phyloP scores from a whole-genome alignment of 148 eudicot genomes.

The Chenopodium formosanum region DNA sequence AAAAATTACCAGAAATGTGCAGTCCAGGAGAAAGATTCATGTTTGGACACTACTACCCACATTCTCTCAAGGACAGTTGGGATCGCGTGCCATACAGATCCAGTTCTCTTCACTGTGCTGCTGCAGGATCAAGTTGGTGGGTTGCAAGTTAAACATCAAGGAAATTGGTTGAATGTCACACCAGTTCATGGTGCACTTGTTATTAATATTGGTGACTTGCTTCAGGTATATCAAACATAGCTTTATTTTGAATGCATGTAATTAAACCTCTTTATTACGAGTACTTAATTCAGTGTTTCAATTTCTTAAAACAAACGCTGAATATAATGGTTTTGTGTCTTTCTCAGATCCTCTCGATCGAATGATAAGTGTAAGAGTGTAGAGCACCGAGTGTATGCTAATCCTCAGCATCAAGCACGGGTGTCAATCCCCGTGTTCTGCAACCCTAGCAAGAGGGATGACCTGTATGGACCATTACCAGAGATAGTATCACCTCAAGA shows the following conservation, averaged over 20 bases:
- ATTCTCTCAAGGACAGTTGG: conserved; percentile 49
- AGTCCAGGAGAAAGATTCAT: conserved; percentile 22
- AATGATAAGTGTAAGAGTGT: conserved; percentile 58
- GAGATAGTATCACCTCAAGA: conserved; percentile 44
- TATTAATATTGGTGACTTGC: conserved; percentile 46
- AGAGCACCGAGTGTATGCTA: conserved; percentile 65
- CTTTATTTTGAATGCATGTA: too few relatives aligned
- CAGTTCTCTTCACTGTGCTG: conserved; percentile 40
- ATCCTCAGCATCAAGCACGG: conserved; percentile 37
- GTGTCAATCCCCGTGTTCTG: conserved; percentile 53
- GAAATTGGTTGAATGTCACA: conserved; percentile 41
- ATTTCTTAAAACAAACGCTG: too few relatives aligned
- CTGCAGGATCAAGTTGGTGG: conserved; percentile 48
- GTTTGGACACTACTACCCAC: conserved; percentile 44
- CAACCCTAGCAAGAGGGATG: conserved; percentile 48
- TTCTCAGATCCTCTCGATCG: conserved; percentile 48
- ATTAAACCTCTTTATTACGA: too few relatives aligned
- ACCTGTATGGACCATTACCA: conserved; percentile 53
- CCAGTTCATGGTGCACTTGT: conserved; percentile 44
- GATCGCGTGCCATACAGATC: conserved; percentile 43
- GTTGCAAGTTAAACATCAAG: conserved; percentile 43
- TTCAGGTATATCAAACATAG: conserved; percentile 34
- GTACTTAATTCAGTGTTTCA: too few relatives aligned
- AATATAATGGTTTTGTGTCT: neutral
- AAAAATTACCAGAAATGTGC: conserved; percentile 26